These are phyloP conservation scores for Hibiscus tridactylites DNA, from an alignment of 345 rosid genomes.

Conservation along the genomic window DNA sequence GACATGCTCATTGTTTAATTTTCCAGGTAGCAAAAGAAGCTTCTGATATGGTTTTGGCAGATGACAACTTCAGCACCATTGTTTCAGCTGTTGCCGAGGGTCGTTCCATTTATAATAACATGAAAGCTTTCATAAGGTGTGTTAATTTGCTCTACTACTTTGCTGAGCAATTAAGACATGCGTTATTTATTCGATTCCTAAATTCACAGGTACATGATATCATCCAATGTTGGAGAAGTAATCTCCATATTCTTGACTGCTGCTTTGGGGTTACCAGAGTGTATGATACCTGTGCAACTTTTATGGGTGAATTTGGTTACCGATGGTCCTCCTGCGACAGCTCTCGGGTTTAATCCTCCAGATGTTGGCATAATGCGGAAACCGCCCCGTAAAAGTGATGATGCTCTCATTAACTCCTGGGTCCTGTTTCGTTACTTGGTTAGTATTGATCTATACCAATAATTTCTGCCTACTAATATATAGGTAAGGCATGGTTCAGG, in stretches of 20 bases:
- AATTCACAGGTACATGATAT: conserved; percentile 78
- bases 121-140: conserved; percentile 93
- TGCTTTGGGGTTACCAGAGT: conserved; percentile 82
- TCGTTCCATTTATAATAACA: conserved; percentile 77
- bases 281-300: conserved; percentile 92
- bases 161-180: background rate
- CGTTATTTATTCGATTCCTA: background rate
- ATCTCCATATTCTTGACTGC: conserved; percentile 87
- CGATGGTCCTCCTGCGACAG: conserved; percentile 91
- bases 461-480: background rate
- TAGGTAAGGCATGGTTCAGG: background rate
- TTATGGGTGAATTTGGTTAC: conserved; percentile 94
- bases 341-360: conserved; percentile 88
- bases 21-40: conserved; percentile 94
- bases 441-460: conserved; percentile 9
- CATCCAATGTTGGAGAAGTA: conserved; percentile 93
- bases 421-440: conserved; percentile 76
- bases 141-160: background rate
- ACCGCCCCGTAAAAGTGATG: conserved; percentile 79
- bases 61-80: conserved; percentile 82
- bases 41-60: conserved; percentile 90
- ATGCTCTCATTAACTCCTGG: conserved; percentile 64
- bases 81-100: conserved; percentile 88
- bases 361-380: conserved; percentile 83
- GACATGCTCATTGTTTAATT: background rate